Evolutionary conservation across 352 stramenopile species (phyloP).

Genomic region (Phytophthora niederhauseri): DNA sequence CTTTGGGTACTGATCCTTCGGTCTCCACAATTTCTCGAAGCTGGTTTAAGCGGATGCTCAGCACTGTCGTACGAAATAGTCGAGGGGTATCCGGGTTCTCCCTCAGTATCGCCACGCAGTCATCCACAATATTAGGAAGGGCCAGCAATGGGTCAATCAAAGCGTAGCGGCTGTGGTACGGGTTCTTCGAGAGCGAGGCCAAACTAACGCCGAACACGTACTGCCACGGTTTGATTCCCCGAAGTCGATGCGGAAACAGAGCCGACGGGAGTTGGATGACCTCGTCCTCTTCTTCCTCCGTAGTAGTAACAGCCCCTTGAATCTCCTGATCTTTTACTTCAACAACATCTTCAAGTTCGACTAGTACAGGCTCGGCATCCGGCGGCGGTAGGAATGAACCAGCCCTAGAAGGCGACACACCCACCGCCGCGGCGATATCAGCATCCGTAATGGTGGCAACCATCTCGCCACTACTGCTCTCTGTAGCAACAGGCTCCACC

Average conservation of each 20-base stretch:
- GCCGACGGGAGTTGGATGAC: constrained; percentile 56
- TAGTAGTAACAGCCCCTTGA: constrained; percentile 14
- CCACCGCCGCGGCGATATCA: constrained; percentile 40
- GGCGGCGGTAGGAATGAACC: constrained; percentile 29
- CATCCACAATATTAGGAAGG: constrained; percentile 78
- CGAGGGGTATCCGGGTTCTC: constrained; percentile 66
- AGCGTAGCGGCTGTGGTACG: constrained; percentile 80
- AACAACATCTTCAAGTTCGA: constrained; percentile 19
- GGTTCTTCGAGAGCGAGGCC: constrained; percentile 76
- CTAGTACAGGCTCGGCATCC: constrained; percentile 19
- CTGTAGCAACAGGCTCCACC: constrained; percentile 16
- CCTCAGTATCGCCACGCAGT: constrained; percentile 77
- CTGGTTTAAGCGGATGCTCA: constrained; percentile 72
- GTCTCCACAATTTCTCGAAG: constrained; percentile 80
- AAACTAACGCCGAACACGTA: constrained; percentile 82
- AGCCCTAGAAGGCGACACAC: constrained; percentile 33
- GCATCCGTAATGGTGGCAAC: constrained; percentile 39
- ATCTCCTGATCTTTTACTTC: constrained; percentile 21
- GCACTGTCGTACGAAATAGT: constrained; percentile 80
- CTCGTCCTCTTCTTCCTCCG: constrained; percentile 35
- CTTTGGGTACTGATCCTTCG: constrained; percentile 57
- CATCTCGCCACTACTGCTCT: constrained; percentile 31
- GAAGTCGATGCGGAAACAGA: constrained; percentile 71
- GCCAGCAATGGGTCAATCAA: constrained; percentile 77
- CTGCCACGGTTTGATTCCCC: constrained; percentile 85